Percentiles rank a stretch among this genome's conserved stretches.
These are phyloP conservation scores for Fusarium stilboides DNA, from an alignment of 2,329 filamentous ascomycete genomes.

Conservation along the genomic window DNA sequence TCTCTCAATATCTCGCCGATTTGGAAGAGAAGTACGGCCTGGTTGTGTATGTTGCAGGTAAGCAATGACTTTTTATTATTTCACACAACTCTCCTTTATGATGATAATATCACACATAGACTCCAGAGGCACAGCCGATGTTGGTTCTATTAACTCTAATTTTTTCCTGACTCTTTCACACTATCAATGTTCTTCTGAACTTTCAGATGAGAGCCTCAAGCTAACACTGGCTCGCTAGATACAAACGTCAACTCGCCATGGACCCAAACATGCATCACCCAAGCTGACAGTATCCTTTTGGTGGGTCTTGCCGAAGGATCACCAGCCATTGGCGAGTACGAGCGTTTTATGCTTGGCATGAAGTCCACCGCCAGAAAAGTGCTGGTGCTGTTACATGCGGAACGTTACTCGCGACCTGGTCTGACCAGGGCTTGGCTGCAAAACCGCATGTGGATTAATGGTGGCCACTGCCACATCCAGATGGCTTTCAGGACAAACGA, in stretches of 20 bases:
- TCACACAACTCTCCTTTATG: conserved; percentile 53
- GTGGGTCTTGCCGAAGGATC: conserved; percentile 93
- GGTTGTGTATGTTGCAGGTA: conserved; percentile 91
- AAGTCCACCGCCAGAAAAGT: conserved; percentile 97
- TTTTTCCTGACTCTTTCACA: conserved; percentile 72
- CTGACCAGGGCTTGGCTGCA: conserved; percentile 90
- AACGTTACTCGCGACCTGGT: conserved; percentile 88
- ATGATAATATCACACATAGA: conserved; percentile 63
- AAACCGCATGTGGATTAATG: conserved; percentile 97
- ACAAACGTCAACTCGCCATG: conserved; percentile 97
- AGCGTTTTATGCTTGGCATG: conserved; percentile 95
- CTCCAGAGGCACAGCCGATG: conserved; percentile 68
- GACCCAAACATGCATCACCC: conserved; percentile 97
- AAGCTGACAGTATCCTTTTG: conserved; percentile 95
- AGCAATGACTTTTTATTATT: conserved; percentile 49
- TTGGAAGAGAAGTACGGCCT: conserved; percentile 97
- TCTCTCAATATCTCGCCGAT: conserved; percentile 96
- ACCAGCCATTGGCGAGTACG: conserved; percentile 93
- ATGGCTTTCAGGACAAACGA: conserved; percentile 87
- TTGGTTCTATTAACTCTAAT: conserved; percentile 75
- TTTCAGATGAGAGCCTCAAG: conserved; percentile 12
- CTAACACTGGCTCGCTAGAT: conserved; percentile 69
- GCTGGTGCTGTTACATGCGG: conserved; percentile 88
- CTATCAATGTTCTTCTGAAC: conserved; percentile 13
- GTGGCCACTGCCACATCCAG: conserved; percentile 96